phyloP scores from a whole-genome alignment of 495 filamentous ascomycete genomes.

The Penicillium coprophilum region DNA sequence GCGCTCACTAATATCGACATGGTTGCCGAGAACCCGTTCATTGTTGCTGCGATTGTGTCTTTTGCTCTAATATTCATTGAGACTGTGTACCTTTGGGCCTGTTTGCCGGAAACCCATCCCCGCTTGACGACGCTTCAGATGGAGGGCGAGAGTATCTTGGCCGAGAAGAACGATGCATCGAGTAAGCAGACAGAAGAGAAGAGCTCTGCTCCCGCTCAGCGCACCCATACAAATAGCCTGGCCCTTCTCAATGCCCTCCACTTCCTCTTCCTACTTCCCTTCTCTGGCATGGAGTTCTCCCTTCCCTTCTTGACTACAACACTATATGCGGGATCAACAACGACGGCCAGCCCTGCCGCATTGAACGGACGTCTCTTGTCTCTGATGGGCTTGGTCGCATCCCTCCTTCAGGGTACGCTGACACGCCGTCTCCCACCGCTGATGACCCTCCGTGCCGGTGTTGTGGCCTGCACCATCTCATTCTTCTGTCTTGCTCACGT shows the following conservation, averaged over 20 bases:
- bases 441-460: constrained; percentile 72
- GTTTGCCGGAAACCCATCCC: constrained; percentile 86
- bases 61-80: constrained; percentile 79
- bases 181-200: constrained; percentile 16
- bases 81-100: constrained; percentile 83
- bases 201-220: constrained; percentile 8
- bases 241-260: constrained; percentile 82
- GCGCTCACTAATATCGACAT: constrained; percentile 70
- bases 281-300: constrained; percentile 92
- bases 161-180: background rate
- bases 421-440: constrained; percentile 80
- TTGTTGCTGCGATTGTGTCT: constrained; percentile 81
- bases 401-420: constrained; percentile 81
- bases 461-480: constrained; percentile 70
- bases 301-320: constrained; percentile 97
- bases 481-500: constrained; percentile 79
- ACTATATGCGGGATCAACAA: constrained; percentile 66
- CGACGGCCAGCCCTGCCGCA: constrained; percentile 52
- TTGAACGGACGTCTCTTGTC: constrained; percentile 87
- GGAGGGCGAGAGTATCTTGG: constrained; percentile 18
- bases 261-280: constrained; percentile 90
- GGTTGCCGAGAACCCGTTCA: constrained; percentile 88
- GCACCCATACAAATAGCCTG: constrained; percentile 71
- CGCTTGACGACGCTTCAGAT: constrained; percentile 36
- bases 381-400: constrained; percentile 89